Conservation (phyloP, 2,329 filamentous ascomycete species). For the Beauveria bassiana region DNA sequence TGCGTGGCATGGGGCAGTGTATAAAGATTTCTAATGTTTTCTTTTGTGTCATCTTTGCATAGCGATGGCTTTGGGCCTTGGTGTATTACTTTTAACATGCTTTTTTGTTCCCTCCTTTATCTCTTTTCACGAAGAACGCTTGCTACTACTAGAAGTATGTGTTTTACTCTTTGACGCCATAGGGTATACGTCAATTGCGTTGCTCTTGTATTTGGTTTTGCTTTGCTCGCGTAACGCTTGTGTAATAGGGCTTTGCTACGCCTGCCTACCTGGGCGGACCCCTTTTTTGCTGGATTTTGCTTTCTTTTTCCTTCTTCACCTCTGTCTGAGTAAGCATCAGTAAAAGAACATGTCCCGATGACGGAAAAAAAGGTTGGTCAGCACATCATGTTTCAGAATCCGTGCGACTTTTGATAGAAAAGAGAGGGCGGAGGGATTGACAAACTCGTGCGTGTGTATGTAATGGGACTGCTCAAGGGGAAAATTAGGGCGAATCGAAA, state of each 20-base stretch:
- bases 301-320: background rate
- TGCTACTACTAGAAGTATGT: background rate
- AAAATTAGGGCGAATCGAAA: background rate
- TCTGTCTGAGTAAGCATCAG: too few species aligned
- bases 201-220: background rate
- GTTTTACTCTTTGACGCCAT: background rate
- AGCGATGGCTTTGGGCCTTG: constrained; percentile 25
- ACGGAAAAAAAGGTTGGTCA: background rate
- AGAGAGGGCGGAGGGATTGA: background rate
- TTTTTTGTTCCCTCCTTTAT: constrained; percentile 10
- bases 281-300: background rate
- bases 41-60: constrained; percentile 26
- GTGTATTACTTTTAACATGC: constrained; percentile 14
- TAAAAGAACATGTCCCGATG: background rate
- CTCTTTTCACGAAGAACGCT: background rate
- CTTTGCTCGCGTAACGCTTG: background rate
- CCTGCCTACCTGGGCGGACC: background rate
- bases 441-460: too few species aligned
- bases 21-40: constrained; percentile 13
- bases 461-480: background rate
- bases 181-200: background rate
- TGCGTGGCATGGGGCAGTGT: constrained; percentile 8
- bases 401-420: background rate
- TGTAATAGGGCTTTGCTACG: background rate
- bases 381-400: background rate